Base-by-base conservation (phyloP, 805 yeast genomes). In the Candida schatavii region DNA sequence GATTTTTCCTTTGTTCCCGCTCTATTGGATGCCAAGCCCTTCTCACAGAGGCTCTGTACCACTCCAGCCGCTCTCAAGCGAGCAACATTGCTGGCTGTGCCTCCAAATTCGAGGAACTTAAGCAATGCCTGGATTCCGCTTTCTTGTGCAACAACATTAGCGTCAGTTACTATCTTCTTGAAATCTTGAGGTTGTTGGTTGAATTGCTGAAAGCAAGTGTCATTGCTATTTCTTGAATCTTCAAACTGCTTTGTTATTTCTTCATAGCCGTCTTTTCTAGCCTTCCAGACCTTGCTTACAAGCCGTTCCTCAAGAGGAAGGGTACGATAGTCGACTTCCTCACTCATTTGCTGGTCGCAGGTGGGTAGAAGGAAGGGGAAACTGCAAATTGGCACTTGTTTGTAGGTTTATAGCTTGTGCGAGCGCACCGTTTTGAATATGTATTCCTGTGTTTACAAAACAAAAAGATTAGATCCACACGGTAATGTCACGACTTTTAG, bases 71-170 rank as follows among this genome's bases (percentile, higher is more conserved):
- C 49, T 46, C 79, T 72, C 17, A 80, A 54, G 47, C 62, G 68
- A 4, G 59, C 33, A 37, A 74, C 66, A 3, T 58, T 72, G 2
- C 56, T 51, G 0, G 75, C 43, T 2, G 59, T 55, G 0, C 82
- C 83, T 2, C 86, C 85, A 53, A 61, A 75, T 51, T 78, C 76
- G 33, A 85, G 62, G 52, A 78, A 75, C 3, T 78, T 70, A 11
- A 63, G 62, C 4, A 88, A 59, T 5, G 85, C 74, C 3, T 65
- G 58, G 17, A 88, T 66, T 3, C 88, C 98, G 1, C 83, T 68
- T 55, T 93, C 98, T 49, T 89, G 96, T 0, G 98, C 96, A 14
- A 85, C 93, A 15, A 89, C 97, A 57, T 93, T 93, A 25, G 83
- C 60, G 57, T 93, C 99, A 2, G 78, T 70, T 5, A 85, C 81